Percentiles rank a stretch among this genome's conserved stretches.
Evolutionary conservation across 2,329 filamentous ascomycete species (phyloP).

Genomic region (Sporothrix brasiliensis): DNA sequence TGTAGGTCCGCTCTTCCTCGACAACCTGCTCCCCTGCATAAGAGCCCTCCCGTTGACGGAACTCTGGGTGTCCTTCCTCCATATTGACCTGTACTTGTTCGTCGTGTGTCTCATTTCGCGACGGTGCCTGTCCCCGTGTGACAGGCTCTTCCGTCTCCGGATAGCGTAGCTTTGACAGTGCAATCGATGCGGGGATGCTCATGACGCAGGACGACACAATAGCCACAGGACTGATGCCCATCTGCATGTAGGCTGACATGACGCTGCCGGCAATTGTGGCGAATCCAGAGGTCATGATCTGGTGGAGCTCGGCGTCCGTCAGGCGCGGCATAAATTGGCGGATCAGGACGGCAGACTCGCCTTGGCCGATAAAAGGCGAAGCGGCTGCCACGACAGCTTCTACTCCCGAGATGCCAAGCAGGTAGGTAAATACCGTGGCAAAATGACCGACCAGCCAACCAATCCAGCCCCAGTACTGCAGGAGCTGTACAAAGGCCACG

Average conservation of each 20-base stretch:
- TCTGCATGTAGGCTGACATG: constrained; percentile 79
- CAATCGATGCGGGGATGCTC: constrained; percentile 89
- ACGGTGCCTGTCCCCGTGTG: constrained; percentile 79
- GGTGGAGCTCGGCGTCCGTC: constrained; percentile 85
- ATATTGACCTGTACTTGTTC: constrained; percentile 11
- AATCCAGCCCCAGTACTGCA: constrained; percentile 78
- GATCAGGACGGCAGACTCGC: constrained; percentile 91
- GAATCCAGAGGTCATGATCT: constrained; percentile 90
- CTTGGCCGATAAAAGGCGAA: constrained; percentile 91
- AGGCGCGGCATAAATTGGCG: constrained; percentile 82
- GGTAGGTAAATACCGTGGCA: constrained; percentile 89
- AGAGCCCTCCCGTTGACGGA: background rate
- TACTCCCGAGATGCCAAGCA: constrained; percentile 80
- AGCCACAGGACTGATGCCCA: constrained; percentile 82
- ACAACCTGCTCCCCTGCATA: background rate
- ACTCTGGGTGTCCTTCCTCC: background rate
- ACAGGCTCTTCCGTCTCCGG: constrained; percentile 86
- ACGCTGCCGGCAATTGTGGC: constrained; percentile 90
- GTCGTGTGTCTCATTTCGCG: constrained; percentile 46
- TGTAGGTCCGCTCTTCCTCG: constrained; percentile 56
- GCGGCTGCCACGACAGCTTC: constrained; percentile 93
- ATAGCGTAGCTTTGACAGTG: constrained; percentile 85
- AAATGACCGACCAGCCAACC: constrained; percentile 92
- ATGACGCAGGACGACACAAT: constrained; percentile 92
- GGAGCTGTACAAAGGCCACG: constrained; percentile 83